Percentiles rank a stretch among this genome's conserved stretches.
These are phyloP conservation scores for Fusarium hainanense DNA, from an alignment of 2,329 filamentous ascomycete genomes.

Conservation along the genomic window DNA sequence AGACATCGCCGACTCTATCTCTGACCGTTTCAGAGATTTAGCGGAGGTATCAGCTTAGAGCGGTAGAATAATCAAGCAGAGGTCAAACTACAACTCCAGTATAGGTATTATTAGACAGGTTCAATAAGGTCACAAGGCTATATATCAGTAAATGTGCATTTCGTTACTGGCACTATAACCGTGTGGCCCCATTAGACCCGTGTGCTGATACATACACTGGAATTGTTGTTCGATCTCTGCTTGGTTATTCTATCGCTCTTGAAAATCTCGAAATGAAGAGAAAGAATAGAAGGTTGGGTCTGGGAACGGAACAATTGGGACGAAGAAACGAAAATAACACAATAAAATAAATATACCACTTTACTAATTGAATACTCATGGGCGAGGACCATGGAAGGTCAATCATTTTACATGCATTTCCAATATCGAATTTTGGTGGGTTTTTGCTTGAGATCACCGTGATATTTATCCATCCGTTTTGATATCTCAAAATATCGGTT, in stretches of 20 bases:
- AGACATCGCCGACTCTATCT: background rate
- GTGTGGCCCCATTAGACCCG: background rate
- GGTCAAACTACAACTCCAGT: background rate
- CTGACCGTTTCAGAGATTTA: background rate
- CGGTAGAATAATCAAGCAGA: background rate
- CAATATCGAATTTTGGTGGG: background rate
- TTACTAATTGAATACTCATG: background rate
- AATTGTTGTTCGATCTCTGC: background rate
- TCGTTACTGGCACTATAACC: background rate
- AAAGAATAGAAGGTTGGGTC: background rate
- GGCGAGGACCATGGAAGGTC: no score
- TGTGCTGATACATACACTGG: background rate
- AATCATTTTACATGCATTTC: background rate
- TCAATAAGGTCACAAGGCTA: background rate
- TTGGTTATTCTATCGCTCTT: background rate
- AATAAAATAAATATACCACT: background rate
- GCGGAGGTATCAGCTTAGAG: background rate
- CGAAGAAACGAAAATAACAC: conserved; percentile 14
- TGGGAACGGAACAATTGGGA: background rate
- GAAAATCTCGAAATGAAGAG: background rate
- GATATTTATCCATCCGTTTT: no score
- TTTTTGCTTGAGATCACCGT: no score
- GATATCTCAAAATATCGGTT: no score
- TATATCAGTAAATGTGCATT: background rate
- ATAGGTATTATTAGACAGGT: background rate